These are phyloP conservation scores for Sarocladium strictum DNA, from an alignment of 2,329 filamentous ascomycete genomes.

Conservation along the genomic window DNA sequence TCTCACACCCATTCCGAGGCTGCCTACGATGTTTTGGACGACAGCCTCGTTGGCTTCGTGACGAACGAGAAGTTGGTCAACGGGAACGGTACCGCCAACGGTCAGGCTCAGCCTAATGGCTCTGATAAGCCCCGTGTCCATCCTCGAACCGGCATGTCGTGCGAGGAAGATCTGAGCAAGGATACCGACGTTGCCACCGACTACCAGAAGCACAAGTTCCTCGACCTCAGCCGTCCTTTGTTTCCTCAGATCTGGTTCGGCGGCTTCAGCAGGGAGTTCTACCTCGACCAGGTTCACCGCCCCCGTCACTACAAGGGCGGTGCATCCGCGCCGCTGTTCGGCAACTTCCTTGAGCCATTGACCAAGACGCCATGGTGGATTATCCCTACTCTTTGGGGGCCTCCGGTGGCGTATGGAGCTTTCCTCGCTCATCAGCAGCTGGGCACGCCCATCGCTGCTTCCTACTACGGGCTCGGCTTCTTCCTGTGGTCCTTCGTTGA, in stretches of 20 bases:
- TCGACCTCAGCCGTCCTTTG: constrained; percentile 80
- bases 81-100: constrained; percentile 12
- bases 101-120: constrained; percentile 21
- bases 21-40: constrained; percentile 93
- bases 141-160: constrained; percentile 79
- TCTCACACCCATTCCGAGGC: constrained; percentile 86
- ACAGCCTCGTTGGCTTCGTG: constrained; percentile 78
- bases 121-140: constrained; percentile 33
- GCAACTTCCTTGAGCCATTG: constrained; percentile 97
- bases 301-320: constrained; percentile 95
- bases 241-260: constrained; percentile 83
- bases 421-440: constrained; percentile 60
- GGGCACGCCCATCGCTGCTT: constrained; percentile 40
- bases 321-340: constrained; percentile 86
- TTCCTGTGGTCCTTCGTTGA: constrained; percentile 85
- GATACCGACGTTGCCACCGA: constrained; percentile 74
- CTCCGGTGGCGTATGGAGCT: constrained; percentile 69
- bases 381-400: constrained; percentile 78
- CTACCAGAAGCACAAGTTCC: constrained; percentile 87
- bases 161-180: constrained; percentile 75
- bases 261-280: constrained; percentile 91
- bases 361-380: constrained; percentile 94
- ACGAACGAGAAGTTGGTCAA: constrained; percentile 49
- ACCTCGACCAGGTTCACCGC: constrained; percentile 91
- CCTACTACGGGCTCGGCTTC: constrained; percentile 66